Evolutionary conservation across 345 rosid species (phyloP).

Genomic region (Citrus sp.): DNA sequence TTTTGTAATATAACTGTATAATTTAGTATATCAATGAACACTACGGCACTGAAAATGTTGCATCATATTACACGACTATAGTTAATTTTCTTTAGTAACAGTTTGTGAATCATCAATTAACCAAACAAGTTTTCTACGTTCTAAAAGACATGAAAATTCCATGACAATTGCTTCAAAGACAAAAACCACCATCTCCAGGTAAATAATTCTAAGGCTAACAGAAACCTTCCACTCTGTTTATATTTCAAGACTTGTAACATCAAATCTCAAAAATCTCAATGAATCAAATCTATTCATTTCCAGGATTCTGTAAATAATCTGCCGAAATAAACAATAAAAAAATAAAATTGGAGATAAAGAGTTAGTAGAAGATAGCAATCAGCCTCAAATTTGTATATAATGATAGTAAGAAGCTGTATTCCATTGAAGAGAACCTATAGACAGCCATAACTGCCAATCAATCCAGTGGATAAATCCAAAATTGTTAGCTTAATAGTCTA

Average conservation of each 20-base stretch:
- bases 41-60: background rate
- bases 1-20: background rate
- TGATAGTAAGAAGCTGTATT: too few species aligned
- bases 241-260: too few species aligned
- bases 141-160: background rate
- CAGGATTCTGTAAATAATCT: background rate
- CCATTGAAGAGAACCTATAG: background rate
- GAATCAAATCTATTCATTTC: too few species aligned
- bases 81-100: too few species aligned
- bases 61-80: too few species aligned
- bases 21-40: background rate
- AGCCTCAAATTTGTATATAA: background rate
- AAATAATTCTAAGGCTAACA: too few species aligned
- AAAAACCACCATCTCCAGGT: background rate
- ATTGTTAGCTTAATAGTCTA: background rate
- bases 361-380: background rate
- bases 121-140: background rate
- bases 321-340: background rate
- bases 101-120: too few species aligned
- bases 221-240: too few species aligned
- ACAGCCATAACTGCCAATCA: background rate
- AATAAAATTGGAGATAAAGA: background rate
- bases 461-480: background rate
- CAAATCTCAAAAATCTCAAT: too few species aligned
- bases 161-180: background rate